Base-by-base conservation (phyloP, 192 early-diverging fungal species). In the Allomyces arbusculus region DNA sequence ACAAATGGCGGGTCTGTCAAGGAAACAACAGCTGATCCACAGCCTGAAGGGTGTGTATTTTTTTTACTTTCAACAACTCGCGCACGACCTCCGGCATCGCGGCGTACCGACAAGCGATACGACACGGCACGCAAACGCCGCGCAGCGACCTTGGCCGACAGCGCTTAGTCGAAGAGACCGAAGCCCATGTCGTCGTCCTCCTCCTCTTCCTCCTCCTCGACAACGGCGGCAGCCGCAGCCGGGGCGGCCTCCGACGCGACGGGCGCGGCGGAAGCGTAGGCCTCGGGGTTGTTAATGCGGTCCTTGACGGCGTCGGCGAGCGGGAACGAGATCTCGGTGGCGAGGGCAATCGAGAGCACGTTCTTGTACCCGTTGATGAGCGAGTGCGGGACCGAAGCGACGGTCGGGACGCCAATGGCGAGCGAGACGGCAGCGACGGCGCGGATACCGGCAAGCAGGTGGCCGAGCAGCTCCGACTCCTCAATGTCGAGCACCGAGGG, bases 311-410 rank as follows among this genome's bases (percentile, higher is more conserved):
- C 50, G 16, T 95, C 90, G 67, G 87, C 83, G 69, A 85, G 89
- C 64, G 84, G 79, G 78, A 93, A 93, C 72, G 87, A 87, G 84
- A 94, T 92, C 72, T 90, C 87, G 78, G 88, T 87, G 72, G 84
- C 82, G 66, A 95, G 75, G 73, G 89, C 92, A 78, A 95, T 79
- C 70, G 85, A 83, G 77, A 98, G 81, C 70, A 98, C 73, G 72
- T 94, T 89, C 90, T 95, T 99, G 90, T 92, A 99, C 71, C 87
- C 84, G 84, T 95, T 95, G 87, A 91, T 87, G 76, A 91, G 74
- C 69, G 89, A 77, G 90, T 99, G 96, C 65, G 94, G 96, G 64
- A 96, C 88, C 26, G 94, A 86, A 64, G 89, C 87, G 70, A 88
- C 67, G 44, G 89, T 81, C 69, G 87, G 84, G 80, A 86, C 90